These are phyloP conservation scores for Phytopythium aichiense DNA, from an alignment of 352 stramenopile genomes.

Conservation along the genomic window DNA sequence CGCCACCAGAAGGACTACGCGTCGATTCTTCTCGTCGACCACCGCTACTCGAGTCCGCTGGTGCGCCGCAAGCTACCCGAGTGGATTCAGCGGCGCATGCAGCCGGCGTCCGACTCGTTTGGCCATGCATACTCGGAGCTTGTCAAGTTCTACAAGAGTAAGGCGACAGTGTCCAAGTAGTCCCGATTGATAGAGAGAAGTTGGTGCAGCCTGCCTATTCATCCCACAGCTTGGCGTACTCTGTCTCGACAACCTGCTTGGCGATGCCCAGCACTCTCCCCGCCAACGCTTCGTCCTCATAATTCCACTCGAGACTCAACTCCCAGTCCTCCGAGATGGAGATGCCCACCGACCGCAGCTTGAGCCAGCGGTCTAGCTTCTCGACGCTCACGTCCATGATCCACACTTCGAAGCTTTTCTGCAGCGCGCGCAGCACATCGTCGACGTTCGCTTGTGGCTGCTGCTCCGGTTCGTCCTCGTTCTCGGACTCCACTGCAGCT, in stretches of 20 bases:
- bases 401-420: slow-evolving; percentile 53
- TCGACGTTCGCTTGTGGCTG: slow-evolving; percentile 63
- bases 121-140: slow-evolving; percentile 70
- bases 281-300: slow-evolving; percentile 80
- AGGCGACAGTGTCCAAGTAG: slow-evolving; percentile 17
- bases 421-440: slow-evolving; percentile 43
- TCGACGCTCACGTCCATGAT: slow-evolving; percentile 53
- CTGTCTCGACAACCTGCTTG: slow-evolving; percentile 68
- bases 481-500: slow-evolving; percentile 56
- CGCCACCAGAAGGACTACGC: slow-evolving; percentile 97
- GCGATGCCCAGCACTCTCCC: slow-evolving; percentile 78
- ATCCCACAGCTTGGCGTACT: slow-evolving; percentile 49
- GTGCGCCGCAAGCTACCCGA: slow-evolving; percentile 67
- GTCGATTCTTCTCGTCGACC: slow-evolving; percentile 95
- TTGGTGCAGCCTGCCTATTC: background rate
- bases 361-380: slow-evolving; percentile 67
- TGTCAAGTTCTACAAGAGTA: slow-evolving; percentile 73
- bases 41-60: slow-evolving; percentile 82
- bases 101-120: slow-evolving; percentile 52
- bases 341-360: slow-evolving; percentile 65
- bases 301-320: slow-evolving; percentile 80
- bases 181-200: background rate
- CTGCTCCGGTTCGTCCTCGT: slow-evolving; percentile 65
- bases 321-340: slow-evolving; percentile 72
- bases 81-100: slow-evolving; percentile 81